Percentiles rank a stretch among this genome's conserved stretches.
Conservation (phyloP, 2,329 filamentous ascomycete genomes). For the Aplosporella prunicola region DNA sequence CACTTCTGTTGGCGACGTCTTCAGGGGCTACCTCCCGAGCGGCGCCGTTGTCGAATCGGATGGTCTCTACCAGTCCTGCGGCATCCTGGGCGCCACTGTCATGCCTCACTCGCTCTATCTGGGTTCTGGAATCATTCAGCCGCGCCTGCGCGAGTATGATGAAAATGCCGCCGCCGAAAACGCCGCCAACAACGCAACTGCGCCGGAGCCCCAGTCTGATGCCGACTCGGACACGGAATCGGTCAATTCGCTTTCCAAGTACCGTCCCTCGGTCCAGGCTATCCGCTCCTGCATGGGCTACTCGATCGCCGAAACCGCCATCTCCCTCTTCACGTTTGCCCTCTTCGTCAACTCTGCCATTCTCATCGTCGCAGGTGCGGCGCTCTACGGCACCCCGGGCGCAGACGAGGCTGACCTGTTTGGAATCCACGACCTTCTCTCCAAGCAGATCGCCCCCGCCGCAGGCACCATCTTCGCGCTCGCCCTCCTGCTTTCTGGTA, state of each 20-base stretch:
- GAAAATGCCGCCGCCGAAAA: slow-evolving; percentile 10
- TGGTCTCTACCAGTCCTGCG: slow-evolving; percentile 54
- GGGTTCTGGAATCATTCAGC: slow-evolving; percentile 47
- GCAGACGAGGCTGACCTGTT: slow-evolving; percentile 69
- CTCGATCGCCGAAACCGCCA: slow-evolving; percentile 58
- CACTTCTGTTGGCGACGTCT: slow-evolving; percentile 43
- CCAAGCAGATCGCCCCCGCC: slow-evolving; percentile 56
- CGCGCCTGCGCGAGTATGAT: slow-evolving; percentile 34
- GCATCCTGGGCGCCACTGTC: slow-evolving; percentile 65
- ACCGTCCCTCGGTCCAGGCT: slow-evolving; percentile 62
- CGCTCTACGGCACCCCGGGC: slow-evolving; percentile 42
- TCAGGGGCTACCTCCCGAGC: slow-evolving; percentile 47
- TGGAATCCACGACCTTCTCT: slow-evolving; percentile 66
- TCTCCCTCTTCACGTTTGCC: slow-evolving; percentile 73
- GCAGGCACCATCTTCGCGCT: slow-evolving; percentile 80
- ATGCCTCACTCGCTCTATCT: slow-evolving; percentile 54
- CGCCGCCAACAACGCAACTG: neutral
- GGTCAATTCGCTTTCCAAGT: slow-evolving; percentile 46
- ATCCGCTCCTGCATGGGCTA: slow-evolving; percentile 66
- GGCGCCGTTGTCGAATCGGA: slow-evolving; percentile 42
- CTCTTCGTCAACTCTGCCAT: slow-evolving; percentile 79
- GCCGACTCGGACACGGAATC: slow-evolving; percentile 28
- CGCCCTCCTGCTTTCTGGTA: slow-evolving; percentile 68
- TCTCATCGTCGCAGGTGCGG: slow-evolving; percentile 70
- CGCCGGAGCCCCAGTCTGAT: slow-evolving; percentile 4